Evolutionary conservation across 306 rosid genomes (phyloP), one percentile per base, ranked within the genome.

Genomic region (Quillaja saponaria): DNA sequence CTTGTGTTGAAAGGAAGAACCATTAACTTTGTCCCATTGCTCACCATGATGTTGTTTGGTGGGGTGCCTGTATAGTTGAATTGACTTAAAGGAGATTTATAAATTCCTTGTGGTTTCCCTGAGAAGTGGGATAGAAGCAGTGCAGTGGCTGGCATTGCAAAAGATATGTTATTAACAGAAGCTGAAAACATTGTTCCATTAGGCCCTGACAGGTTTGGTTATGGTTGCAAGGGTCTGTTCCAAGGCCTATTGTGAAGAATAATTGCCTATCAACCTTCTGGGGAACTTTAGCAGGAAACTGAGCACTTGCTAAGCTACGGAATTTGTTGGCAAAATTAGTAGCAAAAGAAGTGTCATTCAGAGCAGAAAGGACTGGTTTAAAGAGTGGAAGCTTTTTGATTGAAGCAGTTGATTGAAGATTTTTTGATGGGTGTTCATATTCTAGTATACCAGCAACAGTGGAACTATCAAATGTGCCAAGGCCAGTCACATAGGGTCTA

Each of bases 111-210:
- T 8, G 83, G 76, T 65, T 75, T 71, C 2, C 85, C 88, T 6
- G 25, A 61, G 71, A 64, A 80, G n/a, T 85, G 89, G 13, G 84
- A 55, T 62, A 85, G 89, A 16, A 87, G 88, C 6, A 87, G 60
- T 9, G 88, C 82, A 10, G 80, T 82, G 7, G 44, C 80, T 61
- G 85, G 91, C 38, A 70, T 57, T 6, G 17, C 69, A 53, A 78
- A 87, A 14, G 91, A 84, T 7, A 84, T 28, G 71, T 87, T 84
- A 34, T 87, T 87, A 12, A 87, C 64, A 11, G 91, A 80, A 61
- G 88, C 91, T n/a, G 88, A 78, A 66, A 87, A 78, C 71, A n/a
- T 87, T 62, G 91, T 68, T 55, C 76, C 76, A 67, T 87, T 87
- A 3, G 95, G 91, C 89, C 95, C 34, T 76, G 87, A 41, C 85